Conservation (phyloP, 768 basidiomycete genomes). For the Rhodotorula toruloides region DNA sequence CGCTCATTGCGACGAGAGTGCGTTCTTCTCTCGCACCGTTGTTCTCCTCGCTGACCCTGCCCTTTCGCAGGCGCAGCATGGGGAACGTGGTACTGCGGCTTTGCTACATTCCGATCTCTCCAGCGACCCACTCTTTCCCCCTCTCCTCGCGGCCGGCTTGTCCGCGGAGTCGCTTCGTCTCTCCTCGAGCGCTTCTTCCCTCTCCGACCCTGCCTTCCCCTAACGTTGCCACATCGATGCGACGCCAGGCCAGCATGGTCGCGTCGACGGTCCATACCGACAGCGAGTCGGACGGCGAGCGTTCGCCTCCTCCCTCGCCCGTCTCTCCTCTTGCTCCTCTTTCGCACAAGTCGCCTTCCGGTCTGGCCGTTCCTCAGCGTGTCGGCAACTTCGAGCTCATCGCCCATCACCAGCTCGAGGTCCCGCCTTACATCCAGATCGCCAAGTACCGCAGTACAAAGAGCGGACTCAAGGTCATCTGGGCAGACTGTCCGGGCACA, state of each 20-base stretch:
- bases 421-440: constrained; percentile 2
- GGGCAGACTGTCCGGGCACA: constrained; percentile 23
- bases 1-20: too few species aligned
- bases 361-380: neutral
- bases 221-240: neutral
- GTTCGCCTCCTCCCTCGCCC: neutral
- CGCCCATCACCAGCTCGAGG: constrained; percentile 6
- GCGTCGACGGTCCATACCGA: too few species aligned
- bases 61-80: too few species aligned
- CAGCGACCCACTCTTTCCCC: too few species aligned
- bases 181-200: too few species aligned
- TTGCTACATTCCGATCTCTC: too few species aligned
- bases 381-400: constrained; percentile 22
- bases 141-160: too few species aligned
- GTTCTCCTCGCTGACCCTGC: too few species aligned
- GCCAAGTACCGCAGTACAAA: constrained; percentile 27
- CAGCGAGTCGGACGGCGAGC: neutral
- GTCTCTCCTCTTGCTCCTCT: neutral
- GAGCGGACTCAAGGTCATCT: constrained; percentile 24
- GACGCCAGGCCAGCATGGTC: neutral
- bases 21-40: too few species aligned
- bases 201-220: neutral
- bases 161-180: too few species aligned
- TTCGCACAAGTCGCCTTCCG: too few species aligned
- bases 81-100: too few species aligned